Evolutionary conservation across 495 filamentous ascomycete genomes (phyloP).

Genomic region (Cercophora newfieldiana): DNA sequence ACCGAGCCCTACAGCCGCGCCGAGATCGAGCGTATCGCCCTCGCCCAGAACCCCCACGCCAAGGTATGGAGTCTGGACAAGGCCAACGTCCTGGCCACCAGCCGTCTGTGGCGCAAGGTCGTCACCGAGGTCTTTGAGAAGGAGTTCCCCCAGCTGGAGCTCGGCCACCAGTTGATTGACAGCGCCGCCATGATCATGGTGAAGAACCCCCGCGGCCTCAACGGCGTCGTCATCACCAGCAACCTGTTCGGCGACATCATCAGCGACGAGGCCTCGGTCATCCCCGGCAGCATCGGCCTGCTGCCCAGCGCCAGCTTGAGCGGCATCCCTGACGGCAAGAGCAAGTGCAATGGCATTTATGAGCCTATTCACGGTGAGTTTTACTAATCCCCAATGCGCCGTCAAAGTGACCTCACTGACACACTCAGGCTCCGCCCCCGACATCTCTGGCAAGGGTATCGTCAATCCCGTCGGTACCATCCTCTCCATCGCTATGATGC

Average conservation of each 20-base stretch:
- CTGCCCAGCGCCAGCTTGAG: slow-evolving; percentile 87
- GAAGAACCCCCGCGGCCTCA: slow-evolving; percentile 87
- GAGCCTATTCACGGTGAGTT: slow-evolving; percentile 92
- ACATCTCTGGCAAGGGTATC: slow-evolving; percentile 83
- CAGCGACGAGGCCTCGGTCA: slow-evolving; percentile 93
- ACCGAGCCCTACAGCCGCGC: slow-evolving; percentile 84
- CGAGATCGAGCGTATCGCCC: slow-evolving; percentile 89
- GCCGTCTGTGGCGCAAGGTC: slow-evolving; percentile 84
- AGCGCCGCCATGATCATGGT: slow-evolving; percentile 96
- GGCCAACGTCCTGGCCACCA: slow-evolving; percentile 94
- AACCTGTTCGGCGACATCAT: slow-evolving; percentile 98
- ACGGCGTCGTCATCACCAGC: slow-evolving; percentile 90
- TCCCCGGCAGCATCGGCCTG: slow-evolving; percentile 87
- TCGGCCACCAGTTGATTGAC: slow-evolving; percentile 92
- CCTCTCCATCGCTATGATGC: slow-evolving; percentile 87
- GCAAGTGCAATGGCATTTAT: slow-evolving; percentile 82
- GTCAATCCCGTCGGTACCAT: slow-evolving; percentile 86
- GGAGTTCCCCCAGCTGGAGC: slow-evolving; percentile 85
- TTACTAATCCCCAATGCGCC: background rate
- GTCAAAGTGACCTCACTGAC: background rate
- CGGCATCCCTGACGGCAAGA: slow-evolving; percentile 78
- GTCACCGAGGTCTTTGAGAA: slow-evolving; percentile 77
- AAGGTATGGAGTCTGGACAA: slow-evolving; percentile 92
- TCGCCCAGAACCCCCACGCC: slow-evolving; percentile 73
- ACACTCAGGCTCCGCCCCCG: slow-evolving; percentile 60